Percentiles rank a stretch among this genome's conserved stretches.
Conservation (phyloP, 2,329 filamentous ascomycete species). For the Emericellopsis atlantica region DNA sequence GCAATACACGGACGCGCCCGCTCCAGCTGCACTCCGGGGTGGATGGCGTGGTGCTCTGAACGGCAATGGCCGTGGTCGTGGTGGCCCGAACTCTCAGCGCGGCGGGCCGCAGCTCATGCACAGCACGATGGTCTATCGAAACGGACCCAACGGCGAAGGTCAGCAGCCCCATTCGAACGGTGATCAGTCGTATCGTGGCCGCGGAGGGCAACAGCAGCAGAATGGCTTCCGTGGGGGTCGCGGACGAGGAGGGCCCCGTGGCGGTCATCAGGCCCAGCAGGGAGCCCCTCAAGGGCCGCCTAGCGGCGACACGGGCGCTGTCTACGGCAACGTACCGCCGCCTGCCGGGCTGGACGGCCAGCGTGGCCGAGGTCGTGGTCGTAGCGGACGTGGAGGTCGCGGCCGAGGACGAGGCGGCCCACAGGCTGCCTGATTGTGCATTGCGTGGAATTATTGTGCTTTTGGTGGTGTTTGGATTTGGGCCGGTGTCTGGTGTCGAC, state of each 20-base stretch:
- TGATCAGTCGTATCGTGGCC: constrained; percentile 11
- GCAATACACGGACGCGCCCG: constrained; percentile 47
- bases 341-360: constrained; percentile 40
- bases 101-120: constrained; percentile 31
- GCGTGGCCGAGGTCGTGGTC: constrained; percentile 24
- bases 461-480: too few relatives aligned
- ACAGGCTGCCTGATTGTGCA: too few relatives aligned
- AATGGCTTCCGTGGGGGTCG: constrained; percentile 7
- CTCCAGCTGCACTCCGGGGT: constrained; percentile 41
- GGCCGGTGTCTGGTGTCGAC: too few relatives aligned
- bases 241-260: constrained; percentile 14
- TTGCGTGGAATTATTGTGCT: too few relatives aligned
- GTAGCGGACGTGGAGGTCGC: constrained; percentile 24
- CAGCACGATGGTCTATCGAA: constrained; percentile 40
- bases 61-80: constrained; percentile 26
- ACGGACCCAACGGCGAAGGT: constrained; percentile 15
- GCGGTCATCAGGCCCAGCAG: constrained; percentile 8
- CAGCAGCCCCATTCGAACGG: constrained; percentile 10
- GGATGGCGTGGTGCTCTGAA: constrained; percentile 45
- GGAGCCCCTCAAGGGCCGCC: constrained; percentile 4
- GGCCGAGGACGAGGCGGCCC: constrained; percentile 23
- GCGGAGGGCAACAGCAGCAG: constrained; percentile 8
- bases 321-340: constrained; percentile 47
- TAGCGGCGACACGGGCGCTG: constrained; percentile 9
- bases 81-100: constrained; percentile 17